Conservation (phyloP, 257 asterid genomes). For the Scutellaria minor region DNA sequence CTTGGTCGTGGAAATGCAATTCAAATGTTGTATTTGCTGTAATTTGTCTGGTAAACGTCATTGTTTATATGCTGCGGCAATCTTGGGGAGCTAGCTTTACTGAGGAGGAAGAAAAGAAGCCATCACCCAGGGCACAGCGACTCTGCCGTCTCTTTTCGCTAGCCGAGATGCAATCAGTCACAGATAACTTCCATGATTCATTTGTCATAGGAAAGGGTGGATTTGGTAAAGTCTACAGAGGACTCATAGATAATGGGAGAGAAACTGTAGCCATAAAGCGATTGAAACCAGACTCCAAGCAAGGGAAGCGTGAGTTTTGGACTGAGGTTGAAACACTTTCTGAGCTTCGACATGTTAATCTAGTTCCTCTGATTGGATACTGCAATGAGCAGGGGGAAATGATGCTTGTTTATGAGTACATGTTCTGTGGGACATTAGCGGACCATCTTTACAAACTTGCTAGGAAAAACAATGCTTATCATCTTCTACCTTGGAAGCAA, state of each 20-base stretch:
- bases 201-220: slow-evolving; percentile 66
- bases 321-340: slow-evolving; percentile 64
- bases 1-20: slow-evolving; percentile 42
- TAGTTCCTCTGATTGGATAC: slow-evolving; percentile 66
- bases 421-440: slow-evolving; percentile 62
- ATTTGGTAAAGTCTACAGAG: slow-evolving; percentile 55
- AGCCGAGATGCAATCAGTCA: slow-evolving; percentile 51
- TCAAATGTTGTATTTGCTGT: slow-evolving; percentile 40
- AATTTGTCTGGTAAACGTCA: slow-evolving; percentile 48
- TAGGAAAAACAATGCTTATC: slow-evolving; percentile 26
- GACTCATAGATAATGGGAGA: slow-evolving; percentile 43
- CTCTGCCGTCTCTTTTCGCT: slow-evolving; percentile 56
- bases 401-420: slow-evolving; percentile 59
- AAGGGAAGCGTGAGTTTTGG: slow-evolving; percentile 66
- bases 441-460: slow-evolving; percentile 61
- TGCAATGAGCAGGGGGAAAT: slow-evolving; percentile 60
- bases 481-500: slow-evolving; percentile 59
- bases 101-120: slow-evolving; percentile 42
- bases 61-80: slow-evolving; percentile 42
- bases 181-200: slow-evolving; percentile 46
- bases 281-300: slow-evolving; percentile 55
- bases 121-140: slow-evolving; percentile 37
- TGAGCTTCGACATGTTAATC: slow-evolving; percentile 60
- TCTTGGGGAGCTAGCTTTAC: slow-evolving; percentile 33
- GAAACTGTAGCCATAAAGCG: slow-evolving; percentile 61